Evolutionary conservation across 345 rosid genomes (phyloP).

Genomic region (Linum tenue): DNA sequence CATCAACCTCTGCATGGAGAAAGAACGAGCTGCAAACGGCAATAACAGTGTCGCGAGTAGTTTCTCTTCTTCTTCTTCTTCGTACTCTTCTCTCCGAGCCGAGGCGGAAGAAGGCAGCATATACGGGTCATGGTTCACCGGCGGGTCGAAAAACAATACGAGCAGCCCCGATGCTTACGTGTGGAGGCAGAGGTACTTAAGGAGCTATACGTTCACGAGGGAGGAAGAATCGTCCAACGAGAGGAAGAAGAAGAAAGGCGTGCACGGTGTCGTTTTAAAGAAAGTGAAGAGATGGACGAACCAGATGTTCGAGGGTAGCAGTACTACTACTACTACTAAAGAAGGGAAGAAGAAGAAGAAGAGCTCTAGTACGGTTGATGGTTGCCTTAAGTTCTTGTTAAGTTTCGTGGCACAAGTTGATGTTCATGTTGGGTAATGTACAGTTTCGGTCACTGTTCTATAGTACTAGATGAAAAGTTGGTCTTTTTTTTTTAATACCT

Average conservation of each 20-base stretch:
- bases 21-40: neutral
- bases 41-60: neutral
- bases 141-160: neutral
- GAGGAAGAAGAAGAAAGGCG: neutral
- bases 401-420: conserved; percentile 11
- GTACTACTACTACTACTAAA: neutral
- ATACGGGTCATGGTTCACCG: too few species aligned
- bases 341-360: neutral
- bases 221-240: neutral
- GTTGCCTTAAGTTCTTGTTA: conserved; percentile 3
- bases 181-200: conserved; percentile 22
- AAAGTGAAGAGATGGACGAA: conserved; percentile 11
- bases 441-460: too few species aligned
- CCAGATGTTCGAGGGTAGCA: neutral
- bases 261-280: neutral
- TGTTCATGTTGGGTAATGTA: neutral
- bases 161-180: conserved; percentile 12
- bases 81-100: neutral
- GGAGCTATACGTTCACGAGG: conserved; percentile 28
- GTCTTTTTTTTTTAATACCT: too few species aligned
- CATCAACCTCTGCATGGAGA: neutral
- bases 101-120: neutral
- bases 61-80: neutral
- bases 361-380: neutral
- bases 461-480: too few species aligned